A percentile compares a stretch with the other conserved stretches of the same genome.
Conservation (phyloP, 495 filamentous ascomycete genomes). For the Jackrogersella minutella region DNA sequence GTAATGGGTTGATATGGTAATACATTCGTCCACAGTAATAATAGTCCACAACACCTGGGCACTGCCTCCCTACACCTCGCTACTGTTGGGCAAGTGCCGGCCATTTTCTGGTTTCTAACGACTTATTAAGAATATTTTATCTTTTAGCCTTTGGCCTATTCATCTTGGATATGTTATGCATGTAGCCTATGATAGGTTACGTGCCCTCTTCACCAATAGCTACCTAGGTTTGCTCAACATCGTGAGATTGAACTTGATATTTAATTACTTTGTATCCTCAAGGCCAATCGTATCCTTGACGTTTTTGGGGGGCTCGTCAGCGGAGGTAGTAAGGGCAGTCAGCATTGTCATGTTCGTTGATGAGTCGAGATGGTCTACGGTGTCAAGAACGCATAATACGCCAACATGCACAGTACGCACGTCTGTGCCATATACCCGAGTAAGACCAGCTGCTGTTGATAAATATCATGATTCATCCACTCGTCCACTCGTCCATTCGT, state of each 20-base stretch:
- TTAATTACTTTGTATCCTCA: constrained; percentile 16
- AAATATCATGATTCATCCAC: not conserved
- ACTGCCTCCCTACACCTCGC: constrained; percentile 25
- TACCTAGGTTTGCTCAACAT: constrained; percentile 10
- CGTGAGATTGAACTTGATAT: constrained; percentile 24
- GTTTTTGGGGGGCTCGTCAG: constrained; percentile 6
- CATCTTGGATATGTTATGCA: constrained; percentile 29
- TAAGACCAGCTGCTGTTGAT: constrained; percentile 7
- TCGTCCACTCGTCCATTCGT: not conserved
- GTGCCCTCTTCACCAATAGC: constrained; percentile 17
- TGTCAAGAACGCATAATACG: not conserved
- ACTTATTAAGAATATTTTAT: constrained; percentile 39
- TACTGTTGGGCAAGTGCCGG: constrained; percentile 32
- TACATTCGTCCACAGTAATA: constrained; percentile 14
- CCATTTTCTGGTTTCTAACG: constrained; percentile 32
- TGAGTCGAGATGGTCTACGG: constrained; percentile 8
- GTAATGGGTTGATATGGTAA: constrained; percentile 19
- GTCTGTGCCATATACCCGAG: not conserved
- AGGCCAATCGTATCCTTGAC: constrained; percentile 14
- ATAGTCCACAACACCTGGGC: not conserved
- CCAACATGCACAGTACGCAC: not conserved
- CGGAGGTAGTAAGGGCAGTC: constrained; percentile 11
- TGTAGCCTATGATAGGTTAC: constrained; percentile 23
- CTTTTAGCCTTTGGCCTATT: constrained; percentile 39
- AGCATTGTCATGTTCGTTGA: constrained; percentile 5